phyloP scores from a whole-genome alignment of 768 basidiomycete species.

The Mycena maculata region DNA sequence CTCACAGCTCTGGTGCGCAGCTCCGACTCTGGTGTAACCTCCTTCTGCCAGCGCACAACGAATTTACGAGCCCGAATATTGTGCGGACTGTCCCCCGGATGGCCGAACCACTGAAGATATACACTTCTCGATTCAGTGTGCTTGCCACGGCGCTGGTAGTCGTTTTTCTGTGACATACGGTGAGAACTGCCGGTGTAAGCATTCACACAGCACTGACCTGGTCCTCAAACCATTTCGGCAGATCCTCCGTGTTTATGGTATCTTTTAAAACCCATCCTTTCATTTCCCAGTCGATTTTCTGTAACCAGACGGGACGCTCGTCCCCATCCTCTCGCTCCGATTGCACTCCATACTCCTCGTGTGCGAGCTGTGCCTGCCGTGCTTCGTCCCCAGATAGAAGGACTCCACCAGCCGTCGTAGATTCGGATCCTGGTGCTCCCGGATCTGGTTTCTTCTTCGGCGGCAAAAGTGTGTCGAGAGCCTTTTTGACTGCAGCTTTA shows the following conservation, averaged over 20 bases:
- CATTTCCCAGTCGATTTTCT: background rate
- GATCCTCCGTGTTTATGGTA: slow-evolving; percentile 7
- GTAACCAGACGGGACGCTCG: too few relatives aligned
- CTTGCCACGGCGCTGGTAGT: background rate
- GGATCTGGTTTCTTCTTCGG: too few relatives aligned
- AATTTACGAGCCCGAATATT: slow-evolving; percentile 6
- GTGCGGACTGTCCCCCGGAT: slow-evolving; percentile 9
- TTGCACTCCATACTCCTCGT: too few relatives aligned
- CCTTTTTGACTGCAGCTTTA: too few relatives aligned
- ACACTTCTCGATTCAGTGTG: background rate
- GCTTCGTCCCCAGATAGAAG: too few relatives aligned
- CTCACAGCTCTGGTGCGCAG: background rate
- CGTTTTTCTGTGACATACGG: background rate
- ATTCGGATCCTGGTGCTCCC: too few relatives aligned
- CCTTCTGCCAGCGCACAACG: background rate
- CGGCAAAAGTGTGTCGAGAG: too few relatives aligned
- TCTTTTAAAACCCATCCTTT: background rate
- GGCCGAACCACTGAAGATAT: background rate
- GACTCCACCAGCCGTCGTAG: too few relatives aligned
- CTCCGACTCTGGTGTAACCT: too few relatives aligned
- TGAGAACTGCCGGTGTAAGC: background rate
- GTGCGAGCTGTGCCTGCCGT: too few relatives aligned
- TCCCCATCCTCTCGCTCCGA: too few relatives aligned
- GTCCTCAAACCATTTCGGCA: slow-evolving; percentile 4
- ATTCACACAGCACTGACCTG: slow-evolving; percentile 1